Percentiles rank a stretch among this genome's conserved stretches.
Evolutionary conservation across 805 yeast genomes (phyloP).

Genomic region (Nakazawaea ernobii): DNA sequence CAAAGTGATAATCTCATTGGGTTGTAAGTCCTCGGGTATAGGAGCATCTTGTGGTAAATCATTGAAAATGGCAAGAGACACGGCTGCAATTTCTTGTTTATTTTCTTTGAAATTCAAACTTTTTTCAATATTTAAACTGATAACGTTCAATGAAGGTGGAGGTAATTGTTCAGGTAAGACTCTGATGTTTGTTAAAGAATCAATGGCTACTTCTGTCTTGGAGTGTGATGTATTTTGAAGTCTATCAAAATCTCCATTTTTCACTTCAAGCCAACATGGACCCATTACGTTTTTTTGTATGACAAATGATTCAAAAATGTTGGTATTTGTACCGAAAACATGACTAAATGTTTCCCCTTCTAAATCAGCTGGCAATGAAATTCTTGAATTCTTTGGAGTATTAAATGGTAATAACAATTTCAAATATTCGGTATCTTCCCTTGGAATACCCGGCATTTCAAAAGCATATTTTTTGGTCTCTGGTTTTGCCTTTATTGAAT

Average conservation of each 20-base stretch:
- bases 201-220: constrained; percentile 63
- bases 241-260: constrained; percentile 52
- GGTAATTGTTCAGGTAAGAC: constrained; percentile 39
- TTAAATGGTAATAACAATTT: constrained; percentile 72
- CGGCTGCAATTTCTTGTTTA: constrained; percentile 82
- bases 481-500: constrained; percentile 62
- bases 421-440: constrained; percentile 64
- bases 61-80: constrained; percentile 68
- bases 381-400: constrained; percentile 47
- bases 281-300: constrained; percentile 86
- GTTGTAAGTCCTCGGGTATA: constrained; percentile 52
- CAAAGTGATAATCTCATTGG: constrained; percentile 60
- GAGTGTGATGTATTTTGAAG: constrained; percentile 72
- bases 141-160: constrained; percentile 67
- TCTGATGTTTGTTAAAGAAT: constrained; percentile 39
- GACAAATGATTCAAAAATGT: constrained; percentile 80
- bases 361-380: constrained; percentile 52
- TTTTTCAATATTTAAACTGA: constrained; percentile 77
- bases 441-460: constrained; percentile 76
- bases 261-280: constrained; percentile 90
- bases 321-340: constrained; percentile 73
- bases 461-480: constrained; percentile 80
- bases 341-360: constrained; percentile 72
- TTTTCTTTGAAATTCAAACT: constrained; percentile 67
- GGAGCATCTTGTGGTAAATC: constrained; percentile 74